These are phyloP conservation scores for Endothia cerciana DNA, from an alignment of 2,329 filamentous ascomycete genomes.

Conservation along the genomic window DNA sequence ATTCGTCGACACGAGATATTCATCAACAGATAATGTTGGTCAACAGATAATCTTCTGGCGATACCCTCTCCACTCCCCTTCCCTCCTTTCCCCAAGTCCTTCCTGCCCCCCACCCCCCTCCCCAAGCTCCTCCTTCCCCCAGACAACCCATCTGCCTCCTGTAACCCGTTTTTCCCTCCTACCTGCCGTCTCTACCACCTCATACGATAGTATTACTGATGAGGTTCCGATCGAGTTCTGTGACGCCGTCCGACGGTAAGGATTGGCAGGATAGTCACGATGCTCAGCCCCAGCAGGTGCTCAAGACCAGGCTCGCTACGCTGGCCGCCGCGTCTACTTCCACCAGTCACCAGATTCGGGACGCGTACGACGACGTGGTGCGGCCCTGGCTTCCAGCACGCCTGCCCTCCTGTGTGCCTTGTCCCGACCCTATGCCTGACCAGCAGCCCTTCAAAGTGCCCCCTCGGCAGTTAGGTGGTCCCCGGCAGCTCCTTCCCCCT, in stretches of 20 bases:
- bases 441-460: neutral
- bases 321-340: neutral
- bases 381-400: neutral
- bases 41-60: no score
- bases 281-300: neutral
- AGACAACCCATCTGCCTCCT: neutral
- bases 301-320: neutral
- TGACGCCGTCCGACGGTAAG: neutral
- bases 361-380: neutral
- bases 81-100: no score
- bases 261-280: neutral
- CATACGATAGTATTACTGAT: neutral
- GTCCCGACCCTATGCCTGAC: neutral
- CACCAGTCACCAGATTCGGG: neutral
- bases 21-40: no score
- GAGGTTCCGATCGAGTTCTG: neutral
- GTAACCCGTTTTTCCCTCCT: neutral
- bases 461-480: neutral
- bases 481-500: conserved; percentile 7
- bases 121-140: neutral
- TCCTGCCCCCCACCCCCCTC: neutral
- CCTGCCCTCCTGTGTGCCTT: conserved; percentile 8
- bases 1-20: no score
- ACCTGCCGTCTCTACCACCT: neutral
- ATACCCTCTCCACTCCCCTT: no score